phyloP scores from a whole-genome alignment of 495 filamentous ascomycete genomes.

The Neurospora tetraspora region DNA sequence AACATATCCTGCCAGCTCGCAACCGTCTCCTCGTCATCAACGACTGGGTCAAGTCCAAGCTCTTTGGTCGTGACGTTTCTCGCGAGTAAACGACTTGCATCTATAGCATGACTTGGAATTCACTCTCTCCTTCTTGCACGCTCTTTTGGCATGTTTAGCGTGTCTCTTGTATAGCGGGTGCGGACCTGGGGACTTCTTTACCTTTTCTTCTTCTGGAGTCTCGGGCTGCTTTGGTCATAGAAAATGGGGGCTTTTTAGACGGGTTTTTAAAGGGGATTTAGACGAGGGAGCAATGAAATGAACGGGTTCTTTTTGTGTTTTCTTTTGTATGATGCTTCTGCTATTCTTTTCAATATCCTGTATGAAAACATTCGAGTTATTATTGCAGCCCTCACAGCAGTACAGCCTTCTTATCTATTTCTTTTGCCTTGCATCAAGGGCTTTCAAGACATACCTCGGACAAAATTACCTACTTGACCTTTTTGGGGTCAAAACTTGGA shows the following conservation, averaged over 20 bases:
- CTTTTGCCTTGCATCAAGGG: not conserved
- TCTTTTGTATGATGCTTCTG: not conserved
- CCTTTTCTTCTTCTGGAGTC: constrained; percentile 10
- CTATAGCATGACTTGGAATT: not conserved
- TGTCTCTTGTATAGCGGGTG: not conserved
- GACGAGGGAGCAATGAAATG: not conserved
- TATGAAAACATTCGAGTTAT: not conserved
- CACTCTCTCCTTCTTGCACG: constrained; percentile 1
- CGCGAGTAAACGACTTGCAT: constrained; percentile 54
- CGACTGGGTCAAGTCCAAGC: constrained; percentile 92
- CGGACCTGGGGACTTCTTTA: not conserved
- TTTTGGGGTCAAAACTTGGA: not conserved
- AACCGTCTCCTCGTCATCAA: constrained; percentile 87
- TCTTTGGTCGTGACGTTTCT: constrained; percentile 93
- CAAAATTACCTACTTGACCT: not conserved
- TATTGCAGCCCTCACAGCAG: not conserved
- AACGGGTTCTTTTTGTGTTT: not conserved
- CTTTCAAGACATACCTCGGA: not conserved
- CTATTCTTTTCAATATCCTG: not conserved
- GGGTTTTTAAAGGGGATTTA: not conserved
- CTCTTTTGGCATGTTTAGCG: not conserved
- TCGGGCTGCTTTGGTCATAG: constrained; percentile 1
- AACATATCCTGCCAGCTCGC: constrained; percentile 44
- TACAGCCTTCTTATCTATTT: not conserved
- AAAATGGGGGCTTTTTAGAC: not conserved